Base-by-base conservation (phyloP, 1,284 basidiomycete genomes). In the Exsudoporus floridanus region DNA sequence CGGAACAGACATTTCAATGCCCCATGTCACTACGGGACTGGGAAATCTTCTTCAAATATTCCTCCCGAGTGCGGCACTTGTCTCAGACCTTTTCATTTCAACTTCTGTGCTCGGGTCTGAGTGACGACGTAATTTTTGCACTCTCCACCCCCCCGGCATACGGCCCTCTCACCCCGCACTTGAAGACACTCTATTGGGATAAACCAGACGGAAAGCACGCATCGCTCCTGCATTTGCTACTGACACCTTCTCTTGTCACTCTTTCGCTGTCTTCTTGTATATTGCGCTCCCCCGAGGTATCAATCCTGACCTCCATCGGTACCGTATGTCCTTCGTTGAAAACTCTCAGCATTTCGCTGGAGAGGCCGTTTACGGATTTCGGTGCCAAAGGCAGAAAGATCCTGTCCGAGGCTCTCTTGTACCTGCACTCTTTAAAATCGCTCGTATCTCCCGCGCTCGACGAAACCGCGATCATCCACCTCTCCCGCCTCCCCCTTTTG, bases 11-110 rank as follows among this genome's bases (percentile, higher is more conserved):
- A 14, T 65, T 66, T 34, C 52, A 52, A 49, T 60, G 65, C 21
- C 52, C 65, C 45, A 69, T 70, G 65, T 61, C 53, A 2, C 35
- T 64, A 7, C 55, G 35, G 31, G 69, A 67, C 51, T 67, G 69
- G 69, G 53, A 55, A 19, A 50, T 61, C 25, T 68, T 70, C 41
- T 67, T 55, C 18, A 60, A 30, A 49, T 64, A 70, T 44, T 62
- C 60, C 13, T 49, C 53, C 21, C 57, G 65, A 30, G 28, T 64
- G 39, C 63, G 61, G 14, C 5, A 5, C 23, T 19, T 64, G 35
- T 35, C 9, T 18, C 33, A 46, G 10, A 47, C 39, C 3, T 9
- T 45, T 21, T 46, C 37, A 7, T 23, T 48, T 1, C 42, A 44
- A 33, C 1, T 49, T 12, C 23, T 39, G 9, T 57, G 44, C 50